A percentile compares a stretch with the other conserved stretches of the same genome.
phyloP scores from a whole-genome alignment of 192 early-diverging fungal species.

The Chytriomyces sp. region DNA sequence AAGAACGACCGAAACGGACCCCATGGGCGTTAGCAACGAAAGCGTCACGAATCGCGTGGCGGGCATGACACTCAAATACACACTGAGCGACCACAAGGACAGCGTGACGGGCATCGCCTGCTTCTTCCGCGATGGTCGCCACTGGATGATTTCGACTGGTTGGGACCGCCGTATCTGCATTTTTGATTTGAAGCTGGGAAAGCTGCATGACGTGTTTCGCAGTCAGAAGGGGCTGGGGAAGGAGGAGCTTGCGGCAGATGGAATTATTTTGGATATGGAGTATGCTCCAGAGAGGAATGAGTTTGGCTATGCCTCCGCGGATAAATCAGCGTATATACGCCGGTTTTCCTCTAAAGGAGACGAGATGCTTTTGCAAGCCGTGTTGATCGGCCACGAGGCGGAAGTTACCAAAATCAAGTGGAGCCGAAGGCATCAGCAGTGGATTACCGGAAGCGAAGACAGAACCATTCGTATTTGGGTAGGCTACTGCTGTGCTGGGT shows the following conservation, averaged over 20 bases:
- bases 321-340: constrained; percentile 57
- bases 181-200: constrained; percentile 46
- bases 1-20: constrained; percentile 18
- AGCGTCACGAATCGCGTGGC: constrained; percentile 57
- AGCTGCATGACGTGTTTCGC: constrained; percentile 52
- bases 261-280: constrained; percentile 56
- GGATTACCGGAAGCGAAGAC: constrained; percentile 67
- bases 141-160: constrained; percentile 58
- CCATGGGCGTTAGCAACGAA: constrained; percentile 26
- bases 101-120: constrained; percentile 54
- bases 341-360: constrained; percentile 53
- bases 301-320: constrained; percentile 56
- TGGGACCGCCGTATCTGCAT: constrained; percentile 62
- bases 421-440: constrained; percentile 45
- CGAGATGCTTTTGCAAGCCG: constrained; percentile 56
- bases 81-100: constrained; percentile 53
- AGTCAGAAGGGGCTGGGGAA: constrained; percentile 35
- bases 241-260: constrained; percentile 65
- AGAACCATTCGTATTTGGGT: constrained; percentile 61
- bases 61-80: constrained; percentile 56
- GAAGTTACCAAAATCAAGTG: constrained; percentile 64
- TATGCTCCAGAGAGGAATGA: constrained; percentile 56
- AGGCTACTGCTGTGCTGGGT: not conserved
- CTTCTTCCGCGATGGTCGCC: constrained; percentile 43
- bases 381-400: constrained; percentile 63